phyloP scores from a whole-genome alignment of 2,329 filamentous ascomycete species.

The Hypoxylon sp. region DNA sequence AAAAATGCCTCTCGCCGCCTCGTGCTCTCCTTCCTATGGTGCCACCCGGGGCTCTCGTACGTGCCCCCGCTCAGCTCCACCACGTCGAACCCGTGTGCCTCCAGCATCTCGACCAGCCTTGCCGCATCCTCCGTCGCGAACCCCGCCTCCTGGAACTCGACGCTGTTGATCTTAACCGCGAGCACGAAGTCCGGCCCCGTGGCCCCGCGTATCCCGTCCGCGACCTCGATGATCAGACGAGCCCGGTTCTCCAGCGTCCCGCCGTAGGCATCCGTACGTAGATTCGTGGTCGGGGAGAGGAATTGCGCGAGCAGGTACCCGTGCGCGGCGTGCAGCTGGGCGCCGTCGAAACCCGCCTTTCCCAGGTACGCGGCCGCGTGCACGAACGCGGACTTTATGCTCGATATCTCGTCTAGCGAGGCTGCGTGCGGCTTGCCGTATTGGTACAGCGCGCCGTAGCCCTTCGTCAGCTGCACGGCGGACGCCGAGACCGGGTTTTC shows the following conservation, averaged over 20 bases:
- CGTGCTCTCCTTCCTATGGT: constrained; percentile 59
- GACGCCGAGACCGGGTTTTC: constrained; percentile 66
- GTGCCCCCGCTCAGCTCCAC: constrained; percentile 76
- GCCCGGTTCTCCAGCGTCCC: constrained; percentile 64
- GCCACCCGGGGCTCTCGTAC: constrained; percentile 68
- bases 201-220: constrained; percentile 58
- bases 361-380: constrained; percentile 40
- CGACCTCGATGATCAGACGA: constrained; percentile 67
- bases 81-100: constrained; percentile 71
- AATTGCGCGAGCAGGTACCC: constrained; percentile 73
- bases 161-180: constrained; percentile 70
- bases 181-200: constrained; percentile 63
- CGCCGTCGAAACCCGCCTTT: constrained; percentile 54
- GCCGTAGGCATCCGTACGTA: constrained; percentile 69
- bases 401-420: constrained; percentile 21
- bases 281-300: constrained; percentile 65
- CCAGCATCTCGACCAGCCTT: constrained; percentile 67
- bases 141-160: constrained; percentile 65
- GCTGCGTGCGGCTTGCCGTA: constrained; percentile 52
- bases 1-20: constrained; percentile 76
- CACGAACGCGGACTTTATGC: constrained; percentile 32
- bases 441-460: constrained; percentile 50
- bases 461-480: constrained; percentile 61
- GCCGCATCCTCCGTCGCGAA: constrained; percentile 46
- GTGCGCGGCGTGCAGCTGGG: constrained; percentile 66